These are phyloP conservation scores for Lecanoromycetidae sp. DNA, from an alignment of 2,329 filamentous ascomycete species.

Conservation along the genomic window DNA sequence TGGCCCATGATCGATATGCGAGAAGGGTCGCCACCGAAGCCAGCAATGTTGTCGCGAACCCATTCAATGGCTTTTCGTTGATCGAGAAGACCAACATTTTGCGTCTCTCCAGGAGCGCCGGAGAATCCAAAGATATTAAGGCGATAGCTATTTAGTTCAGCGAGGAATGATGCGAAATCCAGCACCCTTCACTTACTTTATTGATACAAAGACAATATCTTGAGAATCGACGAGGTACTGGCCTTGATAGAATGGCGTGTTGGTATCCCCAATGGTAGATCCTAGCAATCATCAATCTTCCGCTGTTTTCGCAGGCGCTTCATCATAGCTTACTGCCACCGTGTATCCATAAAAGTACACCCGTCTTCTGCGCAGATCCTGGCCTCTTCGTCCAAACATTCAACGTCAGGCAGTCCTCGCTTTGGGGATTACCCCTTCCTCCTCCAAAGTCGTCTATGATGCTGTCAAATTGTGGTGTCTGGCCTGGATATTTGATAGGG, in stretches of 20 bases:
- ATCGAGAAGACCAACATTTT: conserved; percentile 17
- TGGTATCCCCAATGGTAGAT: too few relatives aligned
- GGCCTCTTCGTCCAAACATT: not conserved
- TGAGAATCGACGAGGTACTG: not conserved
- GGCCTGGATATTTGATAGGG: not conserved
- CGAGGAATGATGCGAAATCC: not conserved
- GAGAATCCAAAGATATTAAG: conserved; percentile 22
- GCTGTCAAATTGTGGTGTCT: not conserved
- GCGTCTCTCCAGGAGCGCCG: conserved; percentile 21
- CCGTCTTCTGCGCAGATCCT: not conserved
- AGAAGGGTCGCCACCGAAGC: conserved; percentile 32
- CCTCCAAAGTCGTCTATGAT: not conserved
- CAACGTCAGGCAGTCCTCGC: conserved; percentile 7
- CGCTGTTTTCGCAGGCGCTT: too few relatives aligned
- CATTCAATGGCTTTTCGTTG: conserved; percentile 24
- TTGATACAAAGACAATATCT: conserved; percentile 8
- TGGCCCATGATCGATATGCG: conserved; percentile 27
- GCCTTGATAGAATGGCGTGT: not conserved
- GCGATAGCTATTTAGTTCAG: conserved; percentile 5
- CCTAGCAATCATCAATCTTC: conserved; percentile 29
- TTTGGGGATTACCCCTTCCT: not conserved
- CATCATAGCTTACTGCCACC: conserved; percentile 22
- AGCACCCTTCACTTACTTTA: not conserved
- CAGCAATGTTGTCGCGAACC: conserved; percentile 30
- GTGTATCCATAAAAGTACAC: conserved; percentile 7